These are phyloP conservation scores for Vinca major DNA, from an alignment of 305 asterid species.

Conservation along the genomic window DNA sequence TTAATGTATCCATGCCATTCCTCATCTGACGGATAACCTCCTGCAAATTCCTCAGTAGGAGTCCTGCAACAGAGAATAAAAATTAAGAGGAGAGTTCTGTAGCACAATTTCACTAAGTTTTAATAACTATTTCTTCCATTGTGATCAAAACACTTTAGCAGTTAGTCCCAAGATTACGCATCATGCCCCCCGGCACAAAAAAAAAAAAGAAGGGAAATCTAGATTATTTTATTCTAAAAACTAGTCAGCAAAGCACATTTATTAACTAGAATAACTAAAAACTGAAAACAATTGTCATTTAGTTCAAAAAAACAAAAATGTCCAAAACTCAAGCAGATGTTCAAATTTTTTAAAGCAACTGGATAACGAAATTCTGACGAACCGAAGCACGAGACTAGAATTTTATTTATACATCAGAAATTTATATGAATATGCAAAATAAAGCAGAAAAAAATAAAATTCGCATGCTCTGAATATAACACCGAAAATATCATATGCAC, in stretches of 20 bases:
- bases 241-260: not conserved
- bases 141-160: not conserved
- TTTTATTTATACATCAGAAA: not conserved
- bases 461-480: not conserved
- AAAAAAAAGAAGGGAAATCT: not conserved
- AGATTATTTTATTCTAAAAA: not conserved
- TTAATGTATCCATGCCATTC: constrained; percentile 81
- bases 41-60: constrained; percentile 44
- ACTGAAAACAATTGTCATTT: not conserved
- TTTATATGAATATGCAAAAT: not conserved
- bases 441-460: not conserved
- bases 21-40: constrained; percentile 70
- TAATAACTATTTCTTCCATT: not conserved
- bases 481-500: not conserved
- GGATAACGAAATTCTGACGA: too few relatives aligned
- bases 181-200: too few relatives aligned
- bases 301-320: not conserved
- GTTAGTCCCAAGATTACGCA: not conserved
- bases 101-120: not conserved
- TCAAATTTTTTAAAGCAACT: too few relatives aligned
- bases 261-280: not conserved
- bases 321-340: not conserved
- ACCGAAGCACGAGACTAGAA: not conserved
- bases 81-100: not conserved
- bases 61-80: constrained; percentile 47